phyloP scores from a whole-genome alignment of 116 monocot genomes.

The Phalaenopsis hybrid region DNA sequence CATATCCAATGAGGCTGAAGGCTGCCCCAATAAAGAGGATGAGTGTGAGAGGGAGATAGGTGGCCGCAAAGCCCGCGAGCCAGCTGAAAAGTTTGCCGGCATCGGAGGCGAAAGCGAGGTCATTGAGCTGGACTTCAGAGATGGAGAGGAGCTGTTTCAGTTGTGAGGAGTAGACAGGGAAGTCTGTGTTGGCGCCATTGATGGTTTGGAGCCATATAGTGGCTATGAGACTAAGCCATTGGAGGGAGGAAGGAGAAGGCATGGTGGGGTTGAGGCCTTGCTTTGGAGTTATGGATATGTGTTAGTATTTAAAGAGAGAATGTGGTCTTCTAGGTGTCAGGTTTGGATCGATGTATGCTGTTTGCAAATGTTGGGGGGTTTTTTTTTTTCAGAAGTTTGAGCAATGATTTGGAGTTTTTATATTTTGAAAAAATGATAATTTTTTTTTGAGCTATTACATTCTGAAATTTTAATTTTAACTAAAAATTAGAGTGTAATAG shows the following conservation, averaged over 20 bases:
- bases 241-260: slow-evolving; percentile 21
- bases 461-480: too few species aligned
- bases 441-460: too few species aligned
- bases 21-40: slow-evolving; percentile 55
- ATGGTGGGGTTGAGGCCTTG: slow-evolving; percentile 7
- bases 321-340: background rate
- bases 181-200: slow-evolving; percentile 67
- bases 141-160: slow-evolving; percentile 60
- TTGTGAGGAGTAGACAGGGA: slow-evolving; percentile 82
- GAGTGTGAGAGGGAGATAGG: slow-evolving; percentile 47
- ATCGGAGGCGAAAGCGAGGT: slow-evolving; percentile 79
- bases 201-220: slow-evolving; percentile 71
- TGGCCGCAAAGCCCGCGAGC: slow-evolving; percentile 58
- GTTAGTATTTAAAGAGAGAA: slow-evolving; percentile 16
- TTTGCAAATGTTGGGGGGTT: too few species aligned
- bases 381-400: too few species aligned
- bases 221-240: slow-evolving; percentile 68
- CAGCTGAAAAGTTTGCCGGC: slow-evolving; percentile 80
- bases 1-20: slow-evolving; percentile 59
- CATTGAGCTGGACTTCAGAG: slow-evolving; percentile 65
- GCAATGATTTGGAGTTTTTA: too few species aligned
- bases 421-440: too few species aligned
- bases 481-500: too few species aligned
- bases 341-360: too few species aligned
- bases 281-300: background rate